Percentiles rank a stretch among this genome's conserved stretches.
These are phyloP conservation scores for Stagonosporopsis tanaceti DNA, from an alignment of 2,329 filamentous ascomycete genomes.

Conservation along the genomic window DNA sequence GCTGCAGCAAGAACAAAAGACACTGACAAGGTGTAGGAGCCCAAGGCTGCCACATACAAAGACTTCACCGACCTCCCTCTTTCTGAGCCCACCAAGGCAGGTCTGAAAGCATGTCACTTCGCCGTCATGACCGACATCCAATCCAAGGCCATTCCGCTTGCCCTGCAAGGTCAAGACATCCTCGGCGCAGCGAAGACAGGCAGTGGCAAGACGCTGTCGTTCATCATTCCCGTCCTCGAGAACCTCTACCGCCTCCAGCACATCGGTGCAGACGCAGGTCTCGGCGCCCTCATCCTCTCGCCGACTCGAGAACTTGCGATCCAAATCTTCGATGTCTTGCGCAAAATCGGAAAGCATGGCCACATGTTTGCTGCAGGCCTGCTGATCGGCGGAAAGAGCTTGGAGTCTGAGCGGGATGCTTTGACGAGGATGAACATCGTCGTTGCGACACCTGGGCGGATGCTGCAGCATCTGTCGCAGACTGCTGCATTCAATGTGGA, in stretches of 20 bases:
- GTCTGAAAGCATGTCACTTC: conserved; percentile 87
- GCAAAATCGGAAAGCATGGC: conserved; percentile 82
- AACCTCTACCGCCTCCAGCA: conserved; percentile 89
- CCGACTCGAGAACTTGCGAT: conserved; percentile 95
- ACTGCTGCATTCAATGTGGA: conserved; percentile 89
- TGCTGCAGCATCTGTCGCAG: conserved; percentile 95
- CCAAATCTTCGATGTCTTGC: conserved; percentile 93
- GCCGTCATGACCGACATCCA: conserved; percentile 92
- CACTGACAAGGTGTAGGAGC: conserved; percentile 59
- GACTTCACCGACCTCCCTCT: conserved; percentile 86
- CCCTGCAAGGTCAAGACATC: conserved; percentile 85
- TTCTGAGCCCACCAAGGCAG: conserved; percentile 78
- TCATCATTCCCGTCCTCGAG: conserved; percentile 89
- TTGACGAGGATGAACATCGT: conserved; percentile 94
- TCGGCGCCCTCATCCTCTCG: conserved; percentile 91
- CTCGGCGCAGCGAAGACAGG: conserved; percentile 95
- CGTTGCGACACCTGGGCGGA: conserved; percentile 92
- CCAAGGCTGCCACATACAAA: conserved; percentile 65
- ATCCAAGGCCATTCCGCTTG: conserved; percentile 84
- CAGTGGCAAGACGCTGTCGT: conserved; percentile 93
- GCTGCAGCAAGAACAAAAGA: neutral
- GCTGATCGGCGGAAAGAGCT: conserved; percentile 90
- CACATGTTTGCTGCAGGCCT: conserved; percentile 92
- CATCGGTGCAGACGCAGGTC: conserved; percentile 83
- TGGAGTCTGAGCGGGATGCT: conserved; percentile 86